phyloP scores from a whole-genome alignment of 768 basidiomycete species.

The Suillus lakei region DNA sequence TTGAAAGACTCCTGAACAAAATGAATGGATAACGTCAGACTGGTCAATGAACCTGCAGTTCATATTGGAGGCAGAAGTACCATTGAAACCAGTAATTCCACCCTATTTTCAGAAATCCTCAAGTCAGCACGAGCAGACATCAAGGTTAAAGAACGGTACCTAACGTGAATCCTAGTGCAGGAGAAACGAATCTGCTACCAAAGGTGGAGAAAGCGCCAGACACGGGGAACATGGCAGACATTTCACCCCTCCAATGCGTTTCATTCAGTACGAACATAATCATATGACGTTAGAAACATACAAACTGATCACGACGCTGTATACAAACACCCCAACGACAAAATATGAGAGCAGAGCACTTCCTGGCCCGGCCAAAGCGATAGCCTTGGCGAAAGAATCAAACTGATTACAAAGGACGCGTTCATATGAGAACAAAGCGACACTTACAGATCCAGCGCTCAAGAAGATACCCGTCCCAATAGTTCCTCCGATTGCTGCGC shows the following conservation, averaged over 20 bases:
- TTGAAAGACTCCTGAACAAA: constrained; percentile 39
- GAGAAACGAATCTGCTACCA: constrained; percentile 61
- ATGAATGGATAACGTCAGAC: constrained; percentile 1
- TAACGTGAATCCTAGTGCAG: constrained; percentile 62
- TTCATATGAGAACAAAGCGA: background rate
- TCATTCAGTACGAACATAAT: background rate
- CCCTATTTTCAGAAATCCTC: constrained; percentile 29
- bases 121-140: background rate
- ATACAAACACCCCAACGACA: constrained; percentile 63
- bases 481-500: constrained; percentile 56
- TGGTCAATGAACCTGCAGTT: constrained; percentile 3
- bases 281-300: constrained; percentile 24
- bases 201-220: constrained; percentile 65
- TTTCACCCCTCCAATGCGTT: constrained; percentile 55
- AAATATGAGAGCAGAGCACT: constrained; percentile 66
- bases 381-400: constrained; percentile 38
- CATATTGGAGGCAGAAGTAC: constrained; percentile 21
- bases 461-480: constrained; percentile 67
- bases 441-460: constrained; percentile 56
- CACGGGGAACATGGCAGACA: constrained; percentile 67
- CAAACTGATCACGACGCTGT: constrained; percentile 64
- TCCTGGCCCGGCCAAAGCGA: constrained; percentile 61
- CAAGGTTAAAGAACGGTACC: constrained; percentile 32
- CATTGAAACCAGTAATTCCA: constrained; percentile 66
- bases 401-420: background rate